Conservation (phyloP, 192 early-diverging fungal species). For the Coemansia sp. region DNA sequence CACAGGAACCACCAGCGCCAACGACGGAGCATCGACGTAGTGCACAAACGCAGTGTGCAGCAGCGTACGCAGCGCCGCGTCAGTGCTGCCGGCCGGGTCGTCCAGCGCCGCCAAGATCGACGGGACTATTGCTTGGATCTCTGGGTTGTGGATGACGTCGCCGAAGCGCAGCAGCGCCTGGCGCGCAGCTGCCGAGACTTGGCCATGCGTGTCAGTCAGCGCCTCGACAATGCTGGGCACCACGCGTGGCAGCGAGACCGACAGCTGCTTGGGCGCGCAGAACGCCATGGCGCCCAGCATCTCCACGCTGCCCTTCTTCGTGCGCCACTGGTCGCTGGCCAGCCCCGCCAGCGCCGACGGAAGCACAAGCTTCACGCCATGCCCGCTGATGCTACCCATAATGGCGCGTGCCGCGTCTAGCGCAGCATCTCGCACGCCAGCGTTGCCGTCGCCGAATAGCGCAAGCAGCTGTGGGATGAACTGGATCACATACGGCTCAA, state of each 20-base stretch:
- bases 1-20: conserved; percentile 95
- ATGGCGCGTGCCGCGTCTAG: conserved; percentile 86
- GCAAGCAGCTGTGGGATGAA: conserved; percentile 85
- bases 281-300: conserved; percentile 94
- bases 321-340: conserved; percentile 89
- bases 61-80: conserved; percentile 78
- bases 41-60: conserved; percentile 95
- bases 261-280: conserved; percentile 94
- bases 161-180: conserved; percentile 86
- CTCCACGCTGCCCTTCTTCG: conserved; percentile 97
- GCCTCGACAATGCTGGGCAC: conserved; percentile 92
- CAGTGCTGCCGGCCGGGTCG: conserved; percentile 88
- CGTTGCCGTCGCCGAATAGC: conserved; percentile 83
- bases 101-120: conserved; percentile 80
- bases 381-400: conserved; percentile 92
- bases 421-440: conserved; percentile 89
- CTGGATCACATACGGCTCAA: conserved; percentile 97
- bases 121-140: conserved; percentile 93
- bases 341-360: conserved; percentile 87
- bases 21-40: conserved; percentile 96
- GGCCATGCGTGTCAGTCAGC: conserved; percentile 88
- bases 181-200: conserved; percentile 87
- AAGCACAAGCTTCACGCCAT: conserved; percentile 96
- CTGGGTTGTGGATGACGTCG: conserved; percentile 96
- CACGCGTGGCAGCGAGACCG: conserved; percentile 84